Conservation (phyloP, 2,329 filamentous ascomycete genomes). For the Setomelanomma holmii region DNA sequence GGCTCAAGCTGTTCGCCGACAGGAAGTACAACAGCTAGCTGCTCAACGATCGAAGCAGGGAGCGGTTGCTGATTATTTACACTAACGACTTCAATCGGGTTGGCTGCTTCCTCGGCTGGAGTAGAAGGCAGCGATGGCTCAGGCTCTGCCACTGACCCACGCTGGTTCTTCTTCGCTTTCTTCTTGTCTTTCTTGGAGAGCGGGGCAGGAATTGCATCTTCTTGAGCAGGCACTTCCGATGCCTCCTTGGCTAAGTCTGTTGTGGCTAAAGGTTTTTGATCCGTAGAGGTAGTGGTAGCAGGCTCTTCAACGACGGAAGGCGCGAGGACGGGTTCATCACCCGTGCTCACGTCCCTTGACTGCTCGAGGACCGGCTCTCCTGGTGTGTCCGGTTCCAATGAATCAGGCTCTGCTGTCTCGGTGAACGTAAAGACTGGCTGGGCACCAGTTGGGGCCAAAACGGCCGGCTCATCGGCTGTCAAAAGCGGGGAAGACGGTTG, state of each 20-base stretch:
- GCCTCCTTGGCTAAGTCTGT: background rate
- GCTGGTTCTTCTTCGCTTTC: slow-evolving; percentile 32
- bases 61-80: background rate
- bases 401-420: background rate
- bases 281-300: background rate
- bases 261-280: background rate
- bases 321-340: background rate
- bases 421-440: background rate
- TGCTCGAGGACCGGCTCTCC: background rate
- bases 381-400: background rate
- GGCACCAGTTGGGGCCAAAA: background rate
- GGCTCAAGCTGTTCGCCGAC: background rate
- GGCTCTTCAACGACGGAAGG: background rate
- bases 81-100: background rate
- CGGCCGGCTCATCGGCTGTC: background rate
- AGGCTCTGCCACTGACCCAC: slow-evolving; percentile 9
- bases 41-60: background rate
- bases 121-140: background rate
- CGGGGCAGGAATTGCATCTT: slow-evolving; percentile 15
- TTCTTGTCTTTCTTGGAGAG: slow-evolving; percentile 28
- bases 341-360: background rate
- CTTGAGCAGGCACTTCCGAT: background rate
- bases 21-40: background rate
- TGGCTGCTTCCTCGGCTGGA: background rate
- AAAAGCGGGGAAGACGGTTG: background rate